Evolutionary conservation across 2,329 filamentous ascomycete species (phyloP).

Genomic region (Stagonosporopsis cucurbitacearum): DNA sequence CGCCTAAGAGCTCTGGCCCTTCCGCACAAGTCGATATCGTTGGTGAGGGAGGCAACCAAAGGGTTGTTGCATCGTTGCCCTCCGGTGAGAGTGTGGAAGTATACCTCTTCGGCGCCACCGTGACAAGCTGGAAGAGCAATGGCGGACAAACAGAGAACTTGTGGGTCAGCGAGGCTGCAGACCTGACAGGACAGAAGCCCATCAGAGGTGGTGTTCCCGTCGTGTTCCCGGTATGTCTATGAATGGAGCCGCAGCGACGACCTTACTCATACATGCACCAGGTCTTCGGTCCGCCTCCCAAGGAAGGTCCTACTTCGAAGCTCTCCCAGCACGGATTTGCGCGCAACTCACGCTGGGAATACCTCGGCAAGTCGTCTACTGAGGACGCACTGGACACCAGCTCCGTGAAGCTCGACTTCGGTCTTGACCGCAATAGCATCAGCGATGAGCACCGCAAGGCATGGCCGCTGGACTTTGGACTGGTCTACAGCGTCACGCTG

Average conservation of each 20-base stretch:
- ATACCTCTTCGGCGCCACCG: constrained; percentile 88
- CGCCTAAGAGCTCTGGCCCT: constrained; percentile 66
- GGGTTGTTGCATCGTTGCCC: constrained; percentile 79
- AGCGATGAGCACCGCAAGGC: constrained; percentile 70
- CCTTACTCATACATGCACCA: constrained; percentile 44
- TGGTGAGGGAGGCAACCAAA: constrained; percentile 72
- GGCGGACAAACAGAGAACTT: constrained; percentile 77
- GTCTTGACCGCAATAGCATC: constrained; percentile 76
- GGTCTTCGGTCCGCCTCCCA: constrained; percentile 82
- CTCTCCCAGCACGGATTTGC: constrained; percentile 96
- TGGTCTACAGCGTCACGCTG: constrained; percentile 92
- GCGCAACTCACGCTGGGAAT: constrained; percentile 89
- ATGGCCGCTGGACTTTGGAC: constrained; percentile 87
- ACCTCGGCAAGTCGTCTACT: constrained; percentile 83
- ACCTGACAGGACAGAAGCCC: constrained; percentile 84
- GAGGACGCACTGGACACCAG: constrained; percentile 59
- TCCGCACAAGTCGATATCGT: constrained; percentile 77
- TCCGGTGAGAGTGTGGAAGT: constrained; percentile 87
- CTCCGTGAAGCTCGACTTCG: constrained; percentile 94
- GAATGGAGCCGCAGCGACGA: neutral
- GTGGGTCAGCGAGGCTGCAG: constrained; percentile 81
- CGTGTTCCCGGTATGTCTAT: constrained; percentile 79
- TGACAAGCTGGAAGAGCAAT: constrained; percentile 89
- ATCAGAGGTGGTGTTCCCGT: constrained; percentile 91
- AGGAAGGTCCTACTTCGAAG: constrained; percentile 75